Evolutionary conservation across 768 basidiomycete genomes (phyloP), one percentile per base, ranked within the genome.

Genomic region (Auricularia cornea): DNA sequence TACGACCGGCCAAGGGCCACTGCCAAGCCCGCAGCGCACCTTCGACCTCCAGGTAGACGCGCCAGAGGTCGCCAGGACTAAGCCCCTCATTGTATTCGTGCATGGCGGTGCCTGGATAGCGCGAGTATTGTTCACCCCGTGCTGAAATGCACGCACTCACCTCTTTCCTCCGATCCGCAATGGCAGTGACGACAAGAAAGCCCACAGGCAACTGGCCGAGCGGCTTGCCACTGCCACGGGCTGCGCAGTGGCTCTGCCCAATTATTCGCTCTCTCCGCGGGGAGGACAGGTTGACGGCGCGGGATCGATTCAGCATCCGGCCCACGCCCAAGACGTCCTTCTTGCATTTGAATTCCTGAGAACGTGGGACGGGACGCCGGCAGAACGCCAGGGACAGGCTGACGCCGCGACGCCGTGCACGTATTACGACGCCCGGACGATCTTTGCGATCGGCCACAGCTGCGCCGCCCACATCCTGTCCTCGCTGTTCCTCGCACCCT

Each of bases 51-150:
- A 48, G 5, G 44, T 48, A 18, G 6, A 18, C 20, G 10, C 16
- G 6, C 6, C 20, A 5, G 44, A 48, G 16, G 20, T 38, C 3
- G 35, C 44, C 20, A 48, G 20, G 20, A 48, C 44, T 20, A 48
- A 20, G 44, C 78, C 81, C n/a, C 72, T 91, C 51, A 70, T 92
- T 41, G 84, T 84, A 68, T 92, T 91, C 68, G 76, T 92, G 31
- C 92, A 92, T 67, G 92, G 92, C 32, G 92, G 92, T 35, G 92
- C 91, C 28, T 94, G 92, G 92, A 78, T 84, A 68, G 72, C 84
- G 90, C 90, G 70, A 78, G 87, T 70, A 59, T 2, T 62, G 60
- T 65, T 59, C 20, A 20, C 63, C 65, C 59, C 56, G 41, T 61
- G 64, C n/a, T 30, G n/a, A n/a, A n/a, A n/a, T n/a, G n/a, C n/a